These are phyloP conservation scores for Hemisphaericaspora nanyangensis DNA, from an alignment of 805 yeast species.

Conservation along the genomic window DNA sequence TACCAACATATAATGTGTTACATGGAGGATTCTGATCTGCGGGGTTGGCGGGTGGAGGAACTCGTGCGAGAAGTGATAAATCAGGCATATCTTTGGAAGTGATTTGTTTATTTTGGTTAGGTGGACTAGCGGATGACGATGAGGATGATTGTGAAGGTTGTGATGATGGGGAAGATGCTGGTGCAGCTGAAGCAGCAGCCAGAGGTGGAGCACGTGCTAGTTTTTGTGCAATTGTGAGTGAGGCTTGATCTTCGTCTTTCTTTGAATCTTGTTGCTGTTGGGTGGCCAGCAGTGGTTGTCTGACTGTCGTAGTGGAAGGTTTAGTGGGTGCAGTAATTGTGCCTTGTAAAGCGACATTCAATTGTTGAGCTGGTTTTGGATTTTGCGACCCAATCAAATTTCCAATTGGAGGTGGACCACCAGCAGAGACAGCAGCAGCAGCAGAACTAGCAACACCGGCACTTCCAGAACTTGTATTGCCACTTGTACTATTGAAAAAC, in stretches of 20 bases:
- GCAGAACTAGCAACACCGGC: slow-evolving; percentile 5
- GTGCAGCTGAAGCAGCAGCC: slow-evolving; percentile 2
- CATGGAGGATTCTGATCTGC: slow-evolving; percentile 99
- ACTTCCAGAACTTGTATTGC: slow-evolving; percentile 4
- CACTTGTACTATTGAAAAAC: slow-evolving; percentile 38
- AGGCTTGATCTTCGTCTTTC: slow-evolving; percentile 4
- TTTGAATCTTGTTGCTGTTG: slow-evolving; percentile 2
- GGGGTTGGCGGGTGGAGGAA: slow-evolving; percentile 93
- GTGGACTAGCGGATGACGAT: slow-evolving; percentile 1
- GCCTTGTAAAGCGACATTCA: not conserved
- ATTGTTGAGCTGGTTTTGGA: not conserved
- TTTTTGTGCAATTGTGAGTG: slow-evolving; percentile 2
- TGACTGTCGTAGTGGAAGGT: no score
- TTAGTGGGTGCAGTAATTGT: no score
- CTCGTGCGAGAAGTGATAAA: slow-evolving; percentile 68
- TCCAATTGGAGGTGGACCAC: slow-evolving; percentile 10
- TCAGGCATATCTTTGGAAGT: slow-evolving; percentile 49
- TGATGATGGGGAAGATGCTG: slow-evolving; percentile 1
- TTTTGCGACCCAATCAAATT: slow-evolving; percentile 5
- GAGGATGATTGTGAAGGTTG: slow-evolving; percentile 7
- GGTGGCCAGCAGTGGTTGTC: not conserved
- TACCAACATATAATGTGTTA: slow-evolving; percentile 94
- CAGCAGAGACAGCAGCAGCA: slow-evolving; percentile 14
- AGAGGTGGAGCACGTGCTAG: slow-evolving; percentile 1
- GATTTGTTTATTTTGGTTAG: slow-evolving; percentile 11